These are phyloP conservation scores for Thalassiosira mediterranea DNA, from an alignment of 352 stramenopile species.

Conservation along the genomic window DNA sequence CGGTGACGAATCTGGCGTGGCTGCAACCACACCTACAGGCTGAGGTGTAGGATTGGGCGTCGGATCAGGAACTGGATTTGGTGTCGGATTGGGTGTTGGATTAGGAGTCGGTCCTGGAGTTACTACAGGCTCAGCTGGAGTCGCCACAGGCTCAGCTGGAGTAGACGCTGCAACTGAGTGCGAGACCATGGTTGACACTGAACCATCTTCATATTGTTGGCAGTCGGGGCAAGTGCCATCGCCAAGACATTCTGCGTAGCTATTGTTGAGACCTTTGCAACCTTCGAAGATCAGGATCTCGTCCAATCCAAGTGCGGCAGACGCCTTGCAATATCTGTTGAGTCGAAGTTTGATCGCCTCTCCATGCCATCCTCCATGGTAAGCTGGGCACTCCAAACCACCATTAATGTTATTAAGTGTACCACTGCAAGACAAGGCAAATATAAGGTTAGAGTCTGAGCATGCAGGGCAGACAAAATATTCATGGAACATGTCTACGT, in stretches of 20 bases:
- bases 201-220: slow-evolving; percentile 33
- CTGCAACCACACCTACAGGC: not conserved
- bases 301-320: slow-evolving; percentile 30
- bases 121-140: not conserved
- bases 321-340: slow-evolving; percentile 58
- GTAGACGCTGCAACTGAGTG: not conserved
- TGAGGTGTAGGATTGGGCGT: slow-evolving; percentile 6
- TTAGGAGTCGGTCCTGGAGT: not conserved
- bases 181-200: slow-evolving; percentile 1
- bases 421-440: slow-evolving; percentile 1
- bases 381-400: slow-evolving; percentile 57
- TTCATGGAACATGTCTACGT: too few relatives aligned
- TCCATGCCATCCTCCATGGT: slow-evolving; percentile 52
- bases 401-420: slow-evolving; percentile 59
- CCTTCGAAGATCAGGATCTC: slow-evolving; percentile 46
- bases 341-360: slow-evolving; percentile 60
- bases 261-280: slow-evolving; percentile 47
- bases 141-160: not conserved
- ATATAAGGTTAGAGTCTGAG: too few relatives aligned
- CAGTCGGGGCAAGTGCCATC: slow-evolving; percentile 53
- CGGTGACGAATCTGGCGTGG: not conserved
- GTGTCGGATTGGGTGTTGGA: slow-evolving; percentile 2
- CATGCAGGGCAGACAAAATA: too few relatives aligned
- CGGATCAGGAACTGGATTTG: not conserved
- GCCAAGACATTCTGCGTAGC: slow-evolving; percentile 49